Base-by-base conservation (phyloP, 768 basidiomycete genomes). In the Boletus edulis region DNA sequence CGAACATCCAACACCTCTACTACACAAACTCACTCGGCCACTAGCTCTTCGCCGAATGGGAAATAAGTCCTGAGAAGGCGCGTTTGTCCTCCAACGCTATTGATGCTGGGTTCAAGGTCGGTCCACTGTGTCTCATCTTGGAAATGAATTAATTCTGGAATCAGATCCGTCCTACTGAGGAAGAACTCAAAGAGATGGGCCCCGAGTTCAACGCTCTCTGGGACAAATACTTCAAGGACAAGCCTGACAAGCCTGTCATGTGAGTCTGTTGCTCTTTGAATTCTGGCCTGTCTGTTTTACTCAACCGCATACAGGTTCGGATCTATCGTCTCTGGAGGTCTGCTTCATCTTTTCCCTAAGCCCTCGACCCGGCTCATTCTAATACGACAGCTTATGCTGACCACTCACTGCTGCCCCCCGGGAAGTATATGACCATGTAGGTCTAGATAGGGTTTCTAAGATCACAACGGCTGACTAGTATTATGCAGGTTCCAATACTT, bases 201-300 rank as follows among this genome's bases (percentile, higher is more conserved):
- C 85, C 84, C 15, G 86, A 87, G 62, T 87, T 87, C 72, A 84
- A 85, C 62, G 74, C 76, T 58, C 78, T 87, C 46, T 87, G 81
- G 82, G 71, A 88, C 65, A 77, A 38, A 29, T 87, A 89, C 73
- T 87, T 89, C 80, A 86, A 84, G 76, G 83, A 88, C 75, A 87
- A 86, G 75, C 86, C 85, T 51, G 86, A 87, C 76, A 88, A 87
- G 75, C 86, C 86, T 4, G 84, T 87, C 55, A 87, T 87, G 85
- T 81, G 67, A 51, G 75, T 67, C 22, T 32, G 18, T 22, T 27
- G 29, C 29, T 46, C 14, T 15, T 31, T 10, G 46, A 15, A 35
- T 35, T 6, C 13, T 4, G 14, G 34, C 12, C 10, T 4, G 11
- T 38, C 12, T 35, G 20, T 62, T 18, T 38, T 53, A n/a, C 48